phyloP scores from a whole-genome alignment of 208 protist species.

The Wallacemonas sp. region DNA sequence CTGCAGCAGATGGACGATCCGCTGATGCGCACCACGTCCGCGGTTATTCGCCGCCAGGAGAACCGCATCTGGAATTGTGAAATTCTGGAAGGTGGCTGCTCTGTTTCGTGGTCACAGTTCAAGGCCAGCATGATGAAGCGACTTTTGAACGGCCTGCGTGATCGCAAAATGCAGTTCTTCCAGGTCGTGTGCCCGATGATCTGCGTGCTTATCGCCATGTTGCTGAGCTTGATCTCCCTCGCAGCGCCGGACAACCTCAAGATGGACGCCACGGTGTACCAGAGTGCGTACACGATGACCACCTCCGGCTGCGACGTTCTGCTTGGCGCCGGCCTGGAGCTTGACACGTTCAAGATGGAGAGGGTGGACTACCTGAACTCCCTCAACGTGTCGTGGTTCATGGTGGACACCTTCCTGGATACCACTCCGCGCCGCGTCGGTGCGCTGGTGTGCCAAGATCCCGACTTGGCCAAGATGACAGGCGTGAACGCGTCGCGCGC shows the following conservation, averaged over 20 bases:
- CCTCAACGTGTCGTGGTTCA: constrained; percentile 25
- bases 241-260: constrained; percentile 14
- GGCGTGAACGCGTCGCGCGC: not conserved
- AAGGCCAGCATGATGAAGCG: constrained; percentile 39
- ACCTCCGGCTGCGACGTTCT: constrained; percentile 32
- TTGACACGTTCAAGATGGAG: constrained; percentile 25
- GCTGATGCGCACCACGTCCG: not conserved
- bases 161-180: constrained; percentile 35
- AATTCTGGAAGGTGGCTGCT: not conserved
- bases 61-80: constrained; percentile 32
- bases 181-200: constrained; percentile 42
- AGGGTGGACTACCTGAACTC: constrained; percentile 8
- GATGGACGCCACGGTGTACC: constrained; percentile 30
- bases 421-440: constrained; percentile 20
- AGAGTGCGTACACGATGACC: constrained; percentile 18
- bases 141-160: constrained; percentile 29
- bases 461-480: constrained; percentile 21
- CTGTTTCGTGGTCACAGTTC: constrained; percentile 21
- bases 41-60: constrained; percentile 17
- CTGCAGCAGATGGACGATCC: constrained; percentile 13
- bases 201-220: constrained; percentile 45
- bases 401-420: constrained; percentile 29
- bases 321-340: constrained; percentile 11
- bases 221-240: constrained; percentile 36
- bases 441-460: constrained; percentile 29